Evolutionary conservation across 305 asterid species (phyloP).

Genomic region (Coffea humblotiana): DNA sequence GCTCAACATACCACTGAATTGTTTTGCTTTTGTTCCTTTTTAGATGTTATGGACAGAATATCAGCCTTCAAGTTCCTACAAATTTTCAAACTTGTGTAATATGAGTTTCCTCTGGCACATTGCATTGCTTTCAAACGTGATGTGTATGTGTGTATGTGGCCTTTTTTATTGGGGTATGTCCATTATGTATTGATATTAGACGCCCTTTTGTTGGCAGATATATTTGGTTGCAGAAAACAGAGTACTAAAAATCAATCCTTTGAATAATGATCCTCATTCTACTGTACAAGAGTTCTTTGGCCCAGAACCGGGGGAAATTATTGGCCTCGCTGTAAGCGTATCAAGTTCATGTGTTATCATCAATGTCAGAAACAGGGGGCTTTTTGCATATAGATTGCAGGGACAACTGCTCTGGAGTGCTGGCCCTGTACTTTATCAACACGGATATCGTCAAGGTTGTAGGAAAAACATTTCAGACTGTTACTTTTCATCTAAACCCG

Average conservation of each 20-base stretch:
- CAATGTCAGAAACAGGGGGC: constrained; percentile 62
- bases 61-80: neutral
- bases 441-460: constrained; percentile 91
- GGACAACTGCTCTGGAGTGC: constrained; percentile 82
- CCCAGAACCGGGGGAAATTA: constrained; percentile 56
- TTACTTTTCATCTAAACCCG: constrained; percentile 72
- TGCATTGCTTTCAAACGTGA: neutral
- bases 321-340: constrained; percentile 73
- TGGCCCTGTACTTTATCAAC: constrained; percentile 76
- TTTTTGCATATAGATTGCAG: constrained; percentile 59
- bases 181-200: constrained; percentile 6
- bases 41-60: too few relatives aligned
- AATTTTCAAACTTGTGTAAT: neutral
- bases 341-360: constrained; percentile 64
- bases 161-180: too few relatives aligned
- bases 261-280: constrained; percentile 40
- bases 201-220: constrained; percentile 54
- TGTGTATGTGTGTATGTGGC: too few relatives aligned
- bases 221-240: constrained; percentile 86
- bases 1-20: neutral
- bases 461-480: constrained; percentile 56
- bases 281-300: constrained; percentile 71
- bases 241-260: constrained; percentile 61
- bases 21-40: too few relatives aligned
- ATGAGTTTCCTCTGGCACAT: too few relatives aligned